Conservation (phyloP, 2,329 filamentous ascomycete species). For the Thielaviopsis cerberus region DNA sequence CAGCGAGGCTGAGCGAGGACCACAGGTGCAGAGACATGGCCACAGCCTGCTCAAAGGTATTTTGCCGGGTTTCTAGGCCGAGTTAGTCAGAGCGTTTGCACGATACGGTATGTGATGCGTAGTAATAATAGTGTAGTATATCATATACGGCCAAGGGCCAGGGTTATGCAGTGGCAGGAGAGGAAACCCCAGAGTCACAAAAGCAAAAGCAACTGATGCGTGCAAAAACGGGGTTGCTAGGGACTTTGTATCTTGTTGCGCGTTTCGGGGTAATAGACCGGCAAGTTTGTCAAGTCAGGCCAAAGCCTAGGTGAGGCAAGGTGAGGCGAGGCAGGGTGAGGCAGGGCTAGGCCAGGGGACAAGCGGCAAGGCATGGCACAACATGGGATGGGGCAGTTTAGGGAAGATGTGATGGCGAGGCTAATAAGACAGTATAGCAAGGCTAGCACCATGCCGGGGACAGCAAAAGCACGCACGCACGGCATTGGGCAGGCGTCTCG, state of each 20-base stretch:
- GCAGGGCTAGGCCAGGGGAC: not conserved
- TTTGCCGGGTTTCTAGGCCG: constrained; percentile 32
- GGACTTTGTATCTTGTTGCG: not conserved
- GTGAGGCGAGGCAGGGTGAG: not conserved
- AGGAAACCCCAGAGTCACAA: no score
- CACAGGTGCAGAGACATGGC: constrained; percentile 73
- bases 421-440: not conserved
- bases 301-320: not conserved
- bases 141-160: no score
- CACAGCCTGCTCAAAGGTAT: constrained; percentile 69
- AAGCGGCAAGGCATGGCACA: not conserved
- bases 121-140: not conserved
- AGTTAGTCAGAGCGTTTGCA: not conserved
- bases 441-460: not conserved
- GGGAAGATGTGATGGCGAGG: no score
- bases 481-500: not conserved
- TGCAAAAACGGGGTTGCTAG: not conserved
- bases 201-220: no score
- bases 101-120: not conserved
- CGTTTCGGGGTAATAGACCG: not conserved
- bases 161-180: no score
- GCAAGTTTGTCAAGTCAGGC: not conserved
- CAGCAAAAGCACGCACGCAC: not conserved
- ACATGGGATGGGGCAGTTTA: not conserved
- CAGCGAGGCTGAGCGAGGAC: constrained; percentile 71